These are phyloP conservation scores for Erigeron canadensis DNA, from an alignment of 129 eudicot genomes.

Conservation along the genomic window DNA sequence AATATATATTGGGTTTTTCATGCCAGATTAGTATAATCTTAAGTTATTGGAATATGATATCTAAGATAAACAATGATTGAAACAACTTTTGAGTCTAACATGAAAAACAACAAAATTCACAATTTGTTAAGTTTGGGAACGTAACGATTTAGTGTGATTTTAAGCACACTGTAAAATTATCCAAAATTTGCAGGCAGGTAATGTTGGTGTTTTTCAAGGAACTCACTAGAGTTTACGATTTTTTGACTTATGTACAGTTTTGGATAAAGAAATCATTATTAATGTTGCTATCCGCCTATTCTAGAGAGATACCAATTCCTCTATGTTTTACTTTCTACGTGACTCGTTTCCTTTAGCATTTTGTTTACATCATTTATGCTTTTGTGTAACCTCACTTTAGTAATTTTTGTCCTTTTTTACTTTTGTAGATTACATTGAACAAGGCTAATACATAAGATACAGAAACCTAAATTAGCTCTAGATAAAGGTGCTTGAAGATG, in stretches of 20 bases:
- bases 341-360: neutral
- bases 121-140: slow-evolving; percentile 12
- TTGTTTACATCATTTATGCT: neutral
- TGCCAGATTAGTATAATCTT: neutral
- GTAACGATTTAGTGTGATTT: no score
- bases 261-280: slow-evolving; percentile 84
- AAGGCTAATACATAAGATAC: slow-evolving; percentile 65
- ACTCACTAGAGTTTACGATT: slow-evolving; percentile 68
- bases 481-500: slow-evolving; percentile 43
- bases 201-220: slow-evolving; percentile 83
- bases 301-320: slow-evolving; percentile 81
- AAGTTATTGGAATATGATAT: neutral
- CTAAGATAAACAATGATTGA: neutral
- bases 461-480: slow-evolving; percentile 64
- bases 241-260: slow-evolving; percentile 86
- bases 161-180: neutral
- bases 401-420: slow-evolving; percentile 7
- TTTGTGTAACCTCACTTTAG: neutral
- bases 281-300: slow-evolving; percentile 54
- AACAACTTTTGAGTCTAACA: neutral
- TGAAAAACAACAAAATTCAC: neutral
- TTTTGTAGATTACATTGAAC: slow-evolving; percentile 54
- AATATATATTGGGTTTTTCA: no score
- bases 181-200: slow-evolving; percentile 65
- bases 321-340: slow-evolving; percentile 38